A percentile compares a stretch with the other conserved stretches of the same genome.
These are phyloP conservation scores for Hypoxylon cercidicola DNA, from an alignment of 495 filamentous ascomycete species.

Conservation along the genomic window DNA sequence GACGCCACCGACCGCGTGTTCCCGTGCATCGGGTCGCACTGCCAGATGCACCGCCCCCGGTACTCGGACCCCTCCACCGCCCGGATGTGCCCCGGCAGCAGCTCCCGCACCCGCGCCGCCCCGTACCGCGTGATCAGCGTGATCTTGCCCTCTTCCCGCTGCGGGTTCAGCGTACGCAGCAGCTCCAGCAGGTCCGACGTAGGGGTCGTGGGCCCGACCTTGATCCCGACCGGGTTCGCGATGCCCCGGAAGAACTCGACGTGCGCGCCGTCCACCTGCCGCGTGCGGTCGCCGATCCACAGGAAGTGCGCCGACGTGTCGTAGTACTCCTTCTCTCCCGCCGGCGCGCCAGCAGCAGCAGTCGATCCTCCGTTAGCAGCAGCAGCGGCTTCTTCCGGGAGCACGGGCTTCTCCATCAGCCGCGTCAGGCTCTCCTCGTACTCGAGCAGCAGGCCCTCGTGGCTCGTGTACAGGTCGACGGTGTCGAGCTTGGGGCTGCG, in stretches of 20 bases:
- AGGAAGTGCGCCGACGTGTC: constrained; percentile 96
- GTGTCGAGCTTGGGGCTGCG: constrained; percentile 84
- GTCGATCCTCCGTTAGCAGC: constrained; percentile 15
- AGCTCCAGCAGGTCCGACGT: constrained; percentile 76
- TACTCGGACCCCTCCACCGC: constrained; percentile 78
- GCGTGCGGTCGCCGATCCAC: constrained; percentile 97
- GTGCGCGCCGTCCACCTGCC: constrained; percentile 90
- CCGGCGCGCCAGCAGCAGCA: constrained; percentile 9
- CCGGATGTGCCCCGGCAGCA: constrained; percentile 84
- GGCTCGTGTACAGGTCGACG: constrained; percentile 94
- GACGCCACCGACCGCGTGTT: constrained; percentile 76
- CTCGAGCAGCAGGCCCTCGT: constrained; percentile 93
- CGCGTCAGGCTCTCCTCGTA: constrained; percentile 91
- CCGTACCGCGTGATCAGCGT: constrained; percentile 97
- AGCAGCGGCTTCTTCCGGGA: constrained; percentile 20
- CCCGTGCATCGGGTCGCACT: constrained; percentile 99
- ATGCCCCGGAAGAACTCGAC: constrained; percentile 98
- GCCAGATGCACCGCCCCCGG: constrained; percentile 87
- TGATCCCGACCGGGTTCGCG: constrained; percentile 94
- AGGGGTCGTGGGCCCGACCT: constrained; percentile 88
- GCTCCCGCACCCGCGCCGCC: constrained; percentile 71
- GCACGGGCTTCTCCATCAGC: constrained; percentile 71
- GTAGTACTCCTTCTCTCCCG: constrained; percentile 67
- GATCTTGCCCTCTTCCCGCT: constrained; percentile 84
- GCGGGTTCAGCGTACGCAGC: constrained; percentile 85